These are phyloP conservation scores for apple (Malus domestica) DNA, from an alignment of 306 rosid genomes.

Conservation along the genomic window DNA sequence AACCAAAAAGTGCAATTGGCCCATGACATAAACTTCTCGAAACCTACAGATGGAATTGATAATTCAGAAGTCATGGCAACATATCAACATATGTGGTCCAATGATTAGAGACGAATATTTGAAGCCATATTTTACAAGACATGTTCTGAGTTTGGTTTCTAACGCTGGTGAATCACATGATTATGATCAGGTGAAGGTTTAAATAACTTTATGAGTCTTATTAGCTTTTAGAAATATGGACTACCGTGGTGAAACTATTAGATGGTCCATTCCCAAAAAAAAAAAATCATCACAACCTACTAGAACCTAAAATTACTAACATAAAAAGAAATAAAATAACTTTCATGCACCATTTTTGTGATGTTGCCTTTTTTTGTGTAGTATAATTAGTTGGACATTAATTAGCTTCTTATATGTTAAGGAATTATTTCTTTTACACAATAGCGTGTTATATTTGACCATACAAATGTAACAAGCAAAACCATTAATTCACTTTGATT, in stretches of 20 bases:
- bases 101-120: too few species aligned
- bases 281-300: background rate
- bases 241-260: too few species aligned
- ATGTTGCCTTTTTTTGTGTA: background rate
- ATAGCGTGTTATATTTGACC: too few species aligned
- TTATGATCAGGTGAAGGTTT: too few species aligned
- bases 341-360: background rate
- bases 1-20: constrained; percentile 9
- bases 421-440: background rate
- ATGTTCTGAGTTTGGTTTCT: fast-evolving
- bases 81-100: too few species aligned
- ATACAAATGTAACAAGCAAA: background rate
- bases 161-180: fast-evolving
- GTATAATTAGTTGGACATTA: background rate
- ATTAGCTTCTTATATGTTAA: background rate
- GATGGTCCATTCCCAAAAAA: too few species aligned
- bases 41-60: constrained; percentile 40
- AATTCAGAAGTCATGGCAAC: background rate
- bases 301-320: background rate
- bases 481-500: too few species aligned
- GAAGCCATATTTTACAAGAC: fast-evolving
- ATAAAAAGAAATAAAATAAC: too few species aligned
- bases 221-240: too few species aligned
- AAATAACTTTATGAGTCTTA: too few species aligned
- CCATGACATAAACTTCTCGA: constrained; percentile 24